These are phyloP conservation scores for Quambalaria eucalypti DNA, from an alignment of 1,284 basidiomycete genomes.

Conservation along the genomic window DNA sequence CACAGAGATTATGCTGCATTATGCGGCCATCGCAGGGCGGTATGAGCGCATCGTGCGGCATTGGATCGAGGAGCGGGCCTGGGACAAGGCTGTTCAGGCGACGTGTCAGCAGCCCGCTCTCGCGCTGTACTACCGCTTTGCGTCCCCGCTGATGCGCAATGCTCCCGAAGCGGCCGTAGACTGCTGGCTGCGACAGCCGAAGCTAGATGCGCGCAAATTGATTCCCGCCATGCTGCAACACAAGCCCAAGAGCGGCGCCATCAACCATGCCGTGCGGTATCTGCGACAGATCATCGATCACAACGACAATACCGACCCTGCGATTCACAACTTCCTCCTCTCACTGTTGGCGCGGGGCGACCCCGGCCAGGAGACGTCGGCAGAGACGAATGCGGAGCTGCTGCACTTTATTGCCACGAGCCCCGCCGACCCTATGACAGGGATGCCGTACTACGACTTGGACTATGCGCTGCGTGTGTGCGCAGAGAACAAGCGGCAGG, in stretches of 20 bases:
- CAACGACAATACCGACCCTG: conserved; percentile 67
- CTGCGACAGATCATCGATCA: conserved; percentile 75
- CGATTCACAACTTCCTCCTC: conserved; percentile 86
- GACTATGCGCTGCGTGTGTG: conserved; percentile 92
- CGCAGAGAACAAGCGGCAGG: conserved; percentile 62
- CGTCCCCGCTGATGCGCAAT: conserved; percentile 74
- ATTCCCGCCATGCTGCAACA: conserved; percentile 80
- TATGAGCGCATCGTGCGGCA: conserved; percentile 78
- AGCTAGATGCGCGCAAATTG: conserved; percentile 71
- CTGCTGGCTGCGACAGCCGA: conserved; percentile 73
- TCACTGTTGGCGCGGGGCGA: conserved; percentile 62
- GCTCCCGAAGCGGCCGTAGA: conserved; percentile 81
- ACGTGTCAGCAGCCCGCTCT: conserved; percentile 55
- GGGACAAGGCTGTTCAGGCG: conserved; percentile 78
- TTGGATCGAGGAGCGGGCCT: conserved; percentile 82
- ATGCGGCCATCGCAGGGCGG: conserved; percentile 73
- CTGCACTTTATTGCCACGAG: conserved; percentile 78
- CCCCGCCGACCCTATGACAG: conserved; percentile 64
- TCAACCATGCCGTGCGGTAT: conserved; percentile 78
- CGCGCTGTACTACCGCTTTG: conserved; percentile 90
- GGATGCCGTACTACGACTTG: conserved; percentile 85
- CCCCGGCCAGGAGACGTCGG: conserved; percentile 4
- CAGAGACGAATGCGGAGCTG: conserved; percentile 54
- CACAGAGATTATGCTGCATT: conserved; percentile 83
- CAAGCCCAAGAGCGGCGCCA: conserved; percentile 50